Percentiles rank a stretch among this genome's conserved stretches.
Evolutionary conservation across 768 basidiomycete species (phyloP).

Genomic region (Leccinum subgranulosum): DNA sequence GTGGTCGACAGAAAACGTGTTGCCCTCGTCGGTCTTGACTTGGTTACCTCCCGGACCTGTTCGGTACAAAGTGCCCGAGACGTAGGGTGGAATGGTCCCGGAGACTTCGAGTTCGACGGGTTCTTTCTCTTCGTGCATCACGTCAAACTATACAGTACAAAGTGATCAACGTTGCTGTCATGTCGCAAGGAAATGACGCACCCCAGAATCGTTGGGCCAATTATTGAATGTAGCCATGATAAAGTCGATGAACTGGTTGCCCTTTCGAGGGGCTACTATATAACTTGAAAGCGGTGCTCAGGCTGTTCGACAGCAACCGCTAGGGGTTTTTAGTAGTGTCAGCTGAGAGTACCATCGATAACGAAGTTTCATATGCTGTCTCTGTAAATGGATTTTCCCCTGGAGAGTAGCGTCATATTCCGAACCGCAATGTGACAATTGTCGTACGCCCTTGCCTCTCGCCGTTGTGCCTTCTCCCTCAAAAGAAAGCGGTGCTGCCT

Average conservation of each 20-base stretch:
- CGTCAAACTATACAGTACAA: constrained; percentile 24
- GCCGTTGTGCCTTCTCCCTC: too few species aligned
- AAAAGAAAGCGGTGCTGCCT: too few species aligned
- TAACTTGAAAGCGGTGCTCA: not conserved
- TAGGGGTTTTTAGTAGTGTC: too few species aligned
- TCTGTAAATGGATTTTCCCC: too few species aligned
- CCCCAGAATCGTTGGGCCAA: constrained; percentile 32
- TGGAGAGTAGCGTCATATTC: too few species aligned
- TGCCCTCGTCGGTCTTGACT: constrained; percentile 18
- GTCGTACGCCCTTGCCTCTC: too few species aligned
- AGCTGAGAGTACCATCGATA: too few species aligned
- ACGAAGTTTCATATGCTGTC: too few species aligned
- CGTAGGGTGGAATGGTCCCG: constrained; percentile 33
- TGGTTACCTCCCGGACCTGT: constrained; percentile 38
- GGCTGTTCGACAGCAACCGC: too few species aligned
- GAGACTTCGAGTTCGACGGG: constrained; percentile 28
- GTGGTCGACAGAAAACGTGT: constrained; percentile 30
- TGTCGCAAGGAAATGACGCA: not conserved
- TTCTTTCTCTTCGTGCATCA: constrained; percentile 26
- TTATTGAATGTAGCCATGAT: constrained; percentile 26
- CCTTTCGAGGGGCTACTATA: not conserved
- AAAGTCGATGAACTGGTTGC: not conserved
- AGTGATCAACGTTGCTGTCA: not conserved
- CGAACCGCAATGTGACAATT: too few species aligned
- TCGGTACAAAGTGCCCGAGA: constrained; percentile 36